Evolutionary conservation across 331 rosid genomes (phyloP), one percentile per base, ranked within the genome.

Genomic region (Rhamnella rubrinervis): DNA sequence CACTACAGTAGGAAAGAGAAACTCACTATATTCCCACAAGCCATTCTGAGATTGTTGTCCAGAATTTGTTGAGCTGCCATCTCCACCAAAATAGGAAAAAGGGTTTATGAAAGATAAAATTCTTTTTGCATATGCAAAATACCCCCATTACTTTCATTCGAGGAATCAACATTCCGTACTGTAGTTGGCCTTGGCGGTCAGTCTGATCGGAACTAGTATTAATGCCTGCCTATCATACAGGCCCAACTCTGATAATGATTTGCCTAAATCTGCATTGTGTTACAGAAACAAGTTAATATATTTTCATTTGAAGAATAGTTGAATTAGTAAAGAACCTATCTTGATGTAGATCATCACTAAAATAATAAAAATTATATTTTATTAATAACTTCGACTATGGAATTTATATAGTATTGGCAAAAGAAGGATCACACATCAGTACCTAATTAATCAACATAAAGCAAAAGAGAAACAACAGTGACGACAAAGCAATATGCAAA

Each of bases 211-310:
- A 52, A 85, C 87, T 75, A 80, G 72, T 50, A 83, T 75, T 71
- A 85, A 66, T 41, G 90, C 80, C 75, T 85, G 90, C 68, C 90
- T 80, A 58, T 80, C 82, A 62, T 62, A 64, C 31, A 83, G 80
- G 50, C 85, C 90, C 84, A 85, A 61, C 49, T 78, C 87, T 50
- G 82, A 83, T 55, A 85, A 62, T 6, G 82, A 66, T 78, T 79
- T 80, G 50, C 64, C 59, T 59, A 85, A 64, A 73, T 83, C 90
- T 83, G 82, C 69, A 71, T 19, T 17, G 53, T 2, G 62, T 11
- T 21, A 72, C 19, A 19, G 1, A 40, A 40, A 40, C 47, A 40
- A 7, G 0, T 40, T 7, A 7, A 40, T 40, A 40, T 40, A 40
- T 40, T 7, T 40, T 7, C 13, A 40, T 8, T 40, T 7, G 47